Evolutionary conservation across 139 green algal genomes (phyloP), one percentile per base, ranked within the genome.

Genomic region (Diplosphaera chodatii): DNA sequence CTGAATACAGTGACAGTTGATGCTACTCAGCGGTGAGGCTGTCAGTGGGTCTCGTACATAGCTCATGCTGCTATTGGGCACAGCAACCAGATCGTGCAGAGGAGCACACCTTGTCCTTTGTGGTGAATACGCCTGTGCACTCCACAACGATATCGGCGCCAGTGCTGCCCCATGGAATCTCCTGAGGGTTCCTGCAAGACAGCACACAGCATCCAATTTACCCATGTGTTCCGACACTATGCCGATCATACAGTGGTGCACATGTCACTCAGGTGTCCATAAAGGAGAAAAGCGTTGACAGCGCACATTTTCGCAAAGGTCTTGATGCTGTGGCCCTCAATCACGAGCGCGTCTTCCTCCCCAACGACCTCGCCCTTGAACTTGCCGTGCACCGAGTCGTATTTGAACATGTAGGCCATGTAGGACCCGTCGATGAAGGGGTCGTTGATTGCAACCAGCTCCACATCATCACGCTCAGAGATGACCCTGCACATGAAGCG

Each of bases 101-200:
- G 64, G 4, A 25, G 27, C 37, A 28, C 16, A 86, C 81, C 84
- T 91, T 94, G 59, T 89, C 92, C 20, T 90, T 76, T 65, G 89
- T 90, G 30, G 93, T 97, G 85, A 97, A 98, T 1, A 97, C 92
- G 72, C 94, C 94, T 1, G 94, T 97, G 69, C 85, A 90, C 81
- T 98, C 94, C 6, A 95, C 85, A 4, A 98, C 90, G 66, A 89
- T 89, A 59, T 96, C 86, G 10, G 83, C 92, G 56, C 90, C 91
- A 23, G 74, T 68, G 1, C 82, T 66, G 4, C 77, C 88, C 93
- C 93, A 98, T 27, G 86, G 84, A 56, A 97, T 97, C 70, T 94
- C 74, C 20, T 79, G 71, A n/a, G 92, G 85, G 77, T 98, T 87
- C 76, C 85, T 92, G 81, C 74, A 74, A 8, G n/a, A n/a, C n/a